Base-by-base conservation (phyloP, 805 yeast species). In the Kodamaea neixiangensis region DNA sequence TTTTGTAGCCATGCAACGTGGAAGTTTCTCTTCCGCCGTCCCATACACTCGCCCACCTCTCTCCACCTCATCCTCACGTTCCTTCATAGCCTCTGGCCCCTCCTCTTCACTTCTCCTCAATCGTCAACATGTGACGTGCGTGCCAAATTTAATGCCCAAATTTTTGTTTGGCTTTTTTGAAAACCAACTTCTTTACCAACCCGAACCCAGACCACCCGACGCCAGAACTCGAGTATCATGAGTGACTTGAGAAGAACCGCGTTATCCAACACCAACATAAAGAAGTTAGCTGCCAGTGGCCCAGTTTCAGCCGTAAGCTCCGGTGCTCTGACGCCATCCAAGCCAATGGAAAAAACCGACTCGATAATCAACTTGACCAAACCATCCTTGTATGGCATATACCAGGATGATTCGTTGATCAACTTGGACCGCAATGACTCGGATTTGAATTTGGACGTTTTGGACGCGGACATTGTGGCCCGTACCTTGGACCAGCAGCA, bases 371-470 rank as follows among this genome's bases (percentile, higher is more conserved):
- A 75, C 53, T 65, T 81, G 54, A 79, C 83, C 29, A 76, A 73
- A 56, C 81, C 85, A 6, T 70, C 78, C 4, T 66, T 81, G 47
- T 81, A 75, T 58, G 77, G 79, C 1, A 71, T 81, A 38, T 81
- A 78, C 59, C 79, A 76, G 52, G 76, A 76, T 34, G 64, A 72
- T n/a, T 69, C 78, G 25, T 60, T 63, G 18, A 54, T 66, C 54
- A 76, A 67, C 62, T 68, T 69, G 54, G 66, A 58, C 60, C 40
- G 47, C 15, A 47, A 42, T 11, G 51, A 42, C 39, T 48, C 51
- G 10, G 51, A 43, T 21, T 35, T 48, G 43, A 48, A 48, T 19
- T 70, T 57, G 37, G 53, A 53, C 31, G 62, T 51, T 2, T 35
- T 31, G 39, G 56, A 50, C 38, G 53, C 50, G 21, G 39, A 43